Evolutionary conservation across 2,329 filamentous ascomycete genomes (phyloP), one percentile per base, ranked within the genome.

Genomic region (Aciculosporium take): DNA sequence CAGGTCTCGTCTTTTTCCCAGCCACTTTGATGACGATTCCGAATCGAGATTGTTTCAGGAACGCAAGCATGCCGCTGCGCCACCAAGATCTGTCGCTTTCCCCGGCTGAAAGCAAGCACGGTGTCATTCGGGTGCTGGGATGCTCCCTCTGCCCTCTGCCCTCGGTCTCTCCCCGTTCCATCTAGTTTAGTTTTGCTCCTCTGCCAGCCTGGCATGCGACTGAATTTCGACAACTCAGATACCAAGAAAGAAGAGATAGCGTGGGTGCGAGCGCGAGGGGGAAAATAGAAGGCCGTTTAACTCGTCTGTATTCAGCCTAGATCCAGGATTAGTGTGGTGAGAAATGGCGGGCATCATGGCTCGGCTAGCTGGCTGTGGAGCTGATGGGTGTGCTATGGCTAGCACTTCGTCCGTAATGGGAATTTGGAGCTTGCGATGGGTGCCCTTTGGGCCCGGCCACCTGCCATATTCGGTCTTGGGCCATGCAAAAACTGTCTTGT

Each of bases 1-100:
- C 15, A 20, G 20, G 37, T 20, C 18, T 29, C 18, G n/a, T n/a
- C n/a, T n/a, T 15, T 21, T 30, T 10, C 17, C 13, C 6, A 20
- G 6, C 13, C 21, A 38, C 10, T 3, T 31, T 9, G 25, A 9
- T 39, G 27, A 21, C 37, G 37, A 27, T 25, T 40, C 20, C 29
- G 18, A 28, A 33, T 40, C 38, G 38, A 40, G 38, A 33, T 32
- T 33, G 38, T 40, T 40, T 40, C 29, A 33, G 38, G 20, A 10
- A 27, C 38, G 15, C 38, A 30, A 21, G 18, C 7, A 30, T 15
- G 15, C 27, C 27, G 37, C 27, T 30, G 28, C n/a, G 27, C 37
- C 37, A 23, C 20, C 25, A 29, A 20, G n/a, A 24, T 27, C 29
- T 13, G 37, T 32, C 28, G 37, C 27, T 39, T 17, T 13, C 18